phyloP scores from a whole-genome alignment of 2,329 filamentous ascomycete genomes.

The Ascochyta clinopodiicola region DNA sequence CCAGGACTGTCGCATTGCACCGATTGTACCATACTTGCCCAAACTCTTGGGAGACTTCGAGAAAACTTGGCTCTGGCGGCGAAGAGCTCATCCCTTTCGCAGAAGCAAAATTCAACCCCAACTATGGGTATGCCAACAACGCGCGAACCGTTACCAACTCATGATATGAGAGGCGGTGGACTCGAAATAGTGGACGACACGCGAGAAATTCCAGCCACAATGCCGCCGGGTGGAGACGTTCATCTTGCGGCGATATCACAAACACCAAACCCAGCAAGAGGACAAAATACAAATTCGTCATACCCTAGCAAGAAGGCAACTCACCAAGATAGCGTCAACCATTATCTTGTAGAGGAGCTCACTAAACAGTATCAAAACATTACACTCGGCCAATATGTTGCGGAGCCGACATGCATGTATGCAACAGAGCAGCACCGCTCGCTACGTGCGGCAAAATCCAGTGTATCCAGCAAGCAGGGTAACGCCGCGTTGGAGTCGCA shows the following conservation, averaged over 20 bases:
- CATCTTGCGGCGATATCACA: no score
- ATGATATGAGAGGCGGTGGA: no score
- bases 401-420: not conserved
- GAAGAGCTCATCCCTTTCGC: not conserved
- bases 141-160: no score
- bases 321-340: not conserved
- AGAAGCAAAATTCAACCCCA: not conserved
- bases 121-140: not conserved
- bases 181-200: no score
- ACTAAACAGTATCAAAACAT: not conserved
- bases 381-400: not conserved
- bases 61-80: slow-evolving; percentile 19
- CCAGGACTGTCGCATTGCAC: slow-evolving; percentile 20
- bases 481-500: not conserved
- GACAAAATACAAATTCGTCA: not conserved
- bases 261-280: no score
- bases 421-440: not conserved
- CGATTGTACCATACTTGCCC: slow-evolving; percentile 34
- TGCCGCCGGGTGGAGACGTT: no score
- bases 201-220: no score
- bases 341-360: not conserved
- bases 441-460: not conserved
- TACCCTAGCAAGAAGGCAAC: not conserved
- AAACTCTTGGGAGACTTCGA: slow-evolving; percentile 32
- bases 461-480: not conserved